A percentile compares a stretch with the other conserved stretches of the same genome.
Evolutionary conservation across 1,284 basidiomycete genomes (phyloP).

Genomic region (Malassezia furfur): DNA sequence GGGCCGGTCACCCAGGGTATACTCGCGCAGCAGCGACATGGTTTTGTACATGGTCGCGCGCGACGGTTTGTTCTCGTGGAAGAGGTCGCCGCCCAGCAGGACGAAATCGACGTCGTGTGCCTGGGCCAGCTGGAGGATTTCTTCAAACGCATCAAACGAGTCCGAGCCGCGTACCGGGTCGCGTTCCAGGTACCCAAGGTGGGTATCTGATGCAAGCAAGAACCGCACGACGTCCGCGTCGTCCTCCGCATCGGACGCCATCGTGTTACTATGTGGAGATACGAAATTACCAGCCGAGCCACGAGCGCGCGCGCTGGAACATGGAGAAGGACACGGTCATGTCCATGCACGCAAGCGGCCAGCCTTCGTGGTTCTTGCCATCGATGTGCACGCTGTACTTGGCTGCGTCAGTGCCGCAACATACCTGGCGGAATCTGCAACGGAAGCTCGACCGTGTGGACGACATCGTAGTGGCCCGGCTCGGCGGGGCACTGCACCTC

Average conservation of each 20-base stretch:
- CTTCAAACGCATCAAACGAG: conserved; percentile 86
- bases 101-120: conserved; percentile 58
- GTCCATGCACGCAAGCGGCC: conserved; percentile 3
- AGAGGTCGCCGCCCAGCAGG: conserved; percentile 86
- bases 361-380: conserved; percentile 66
- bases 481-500: conserved; percentile 40
- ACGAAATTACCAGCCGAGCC: neutral
- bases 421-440: conserved; percentile 39
- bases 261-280: conserved; percentile 1
- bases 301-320: neutral
- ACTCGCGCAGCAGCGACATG: conserved; percentile 80
- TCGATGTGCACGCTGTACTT: conserved; percentile 69
- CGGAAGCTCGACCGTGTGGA: conserved; percentile 40
- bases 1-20: conserved; percentile 76
- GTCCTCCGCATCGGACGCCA: neutral
- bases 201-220: conserved; percentile 42
- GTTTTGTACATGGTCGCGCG: conserved; percentile 64
- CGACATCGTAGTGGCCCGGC: conserved; percentile 34
- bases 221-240: conserved; percentile 4
- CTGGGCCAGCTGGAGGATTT: conserved; percentile 80
- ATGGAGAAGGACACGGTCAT: neutral
- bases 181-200: conserved; percentile 82
- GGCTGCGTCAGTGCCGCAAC: conserved; percentile 53
- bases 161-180: conserved; percentile 91
- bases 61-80: conserved; percentile 94